A percentile compares a stretch with the other conserved stretches of the same genome.
Conservation (phyloP, 2,329 filamentous ascomycete species). For the Phyllosticta ampelicida region DNA sequence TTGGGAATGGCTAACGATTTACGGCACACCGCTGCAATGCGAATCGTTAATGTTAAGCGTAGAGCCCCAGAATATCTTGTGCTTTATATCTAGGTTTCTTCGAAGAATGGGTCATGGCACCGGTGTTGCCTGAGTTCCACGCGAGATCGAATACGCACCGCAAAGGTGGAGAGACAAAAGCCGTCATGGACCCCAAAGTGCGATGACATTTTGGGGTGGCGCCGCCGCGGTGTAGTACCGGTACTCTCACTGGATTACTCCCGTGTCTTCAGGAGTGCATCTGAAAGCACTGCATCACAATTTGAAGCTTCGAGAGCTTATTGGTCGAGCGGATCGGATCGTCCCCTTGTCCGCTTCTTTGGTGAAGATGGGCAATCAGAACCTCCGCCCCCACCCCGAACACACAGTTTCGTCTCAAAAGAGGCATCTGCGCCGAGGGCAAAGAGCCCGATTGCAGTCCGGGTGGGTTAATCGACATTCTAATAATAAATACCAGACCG, state of each 20-base stretch:
- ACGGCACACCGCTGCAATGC: neutral
- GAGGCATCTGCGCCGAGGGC: neutral
- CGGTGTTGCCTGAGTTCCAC: neutral
- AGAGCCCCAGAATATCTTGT: neutral
- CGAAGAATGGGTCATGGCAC: neutral
- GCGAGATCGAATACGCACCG: neutral
- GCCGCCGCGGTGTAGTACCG: neutral
- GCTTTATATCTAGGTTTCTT: neutral
- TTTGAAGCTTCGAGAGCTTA: neutral
- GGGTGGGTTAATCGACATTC: neutral
- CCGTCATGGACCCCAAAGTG: neutral
- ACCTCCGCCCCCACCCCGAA: neutral
- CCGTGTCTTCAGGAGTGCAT: no score
- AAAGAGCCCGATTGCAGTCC: neutral
- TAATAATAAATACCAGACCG: neutral
- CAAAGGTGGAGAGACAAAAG: neutral
- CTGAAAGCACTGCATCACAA: neutral
- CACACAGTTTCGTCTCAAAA: neutral
- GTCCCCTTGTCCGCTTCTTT: neutral
- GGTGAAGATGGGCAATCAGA: neutral
- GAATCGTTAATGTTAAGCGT: neutral
- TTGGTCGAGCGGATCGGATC: neutral
- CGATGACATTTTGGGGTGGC: neutral
- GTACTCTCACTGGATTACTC: no score
- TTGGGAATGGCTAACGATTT: neutral